These are phyloP conservation scores for Arabidopsis lyrata DNA, from an alignment of 441 rosid species.

Conservation along the genomic window DNA sequence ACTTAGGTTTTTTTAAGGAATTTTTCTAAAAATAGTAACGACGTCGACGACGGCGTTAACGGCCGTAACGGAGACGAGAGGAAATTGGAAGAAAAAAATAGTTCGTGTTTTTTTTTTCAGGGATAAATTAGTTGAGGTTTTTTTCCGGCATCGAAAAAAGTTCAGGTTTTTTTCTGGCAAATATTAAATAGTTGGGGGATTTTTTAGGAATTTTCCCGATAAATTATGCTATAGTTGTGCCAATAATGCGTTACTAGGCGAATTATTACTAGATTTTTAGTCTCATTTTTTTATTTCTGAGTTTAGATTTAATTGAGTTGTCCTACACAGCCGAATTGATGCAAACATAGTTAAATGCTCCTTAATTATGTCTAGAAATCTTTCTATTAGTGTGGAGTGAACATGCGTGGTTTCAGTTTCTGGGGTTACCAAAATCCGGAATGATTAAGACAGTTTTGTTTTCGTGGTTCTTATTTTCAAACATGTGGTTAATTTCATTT, in stretches of 20 bases:
- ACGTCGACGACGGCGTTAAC: too few species aligned
- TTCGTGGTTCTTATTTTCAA: slow-evolving; percentile 25
- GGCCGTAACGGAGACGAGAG: too few species aligned
- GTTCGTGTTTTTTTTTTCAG: too few species aligned
- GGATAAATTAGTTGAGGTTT: too few species aligned
- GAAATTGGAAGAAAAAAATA: too few species aligned
- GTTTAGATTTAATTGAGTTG: neutral
- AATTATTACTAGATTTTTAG: neutral
- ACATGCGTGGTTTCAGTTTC: neutral
- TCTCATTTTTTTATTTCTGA: neutral
- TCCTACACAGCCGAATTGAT: neutral
- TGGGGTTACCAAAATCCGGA: neutral
- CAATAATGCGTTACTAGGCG: neutral
- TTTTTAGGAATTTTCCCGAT: too few species aligned
- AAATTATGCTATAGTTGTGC: neutral
- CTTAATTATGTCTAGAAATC: neutral
- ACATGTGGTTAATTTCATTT: slow-evolving; percentile 28
- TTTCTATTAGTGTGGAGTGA: slow-evolving; percentile 11
- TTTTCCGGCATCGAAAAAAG: too few species aligned
- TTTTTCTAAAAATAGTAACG: too few species aligned
- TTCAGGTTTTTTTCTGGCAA: too few species aligned
- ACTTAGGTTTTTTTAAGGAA: too few species aligned
- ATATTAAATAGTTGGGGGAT: too few species aligned
- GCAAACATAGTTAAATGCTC: neutral
- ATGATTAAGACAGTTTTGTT: slow-evolving; percentile 19